These are phyloP conservation scores for Solanum infundibuliforme DNA, from an alignment of 257 asterid species.

Conservation along the genomic window DNA sequence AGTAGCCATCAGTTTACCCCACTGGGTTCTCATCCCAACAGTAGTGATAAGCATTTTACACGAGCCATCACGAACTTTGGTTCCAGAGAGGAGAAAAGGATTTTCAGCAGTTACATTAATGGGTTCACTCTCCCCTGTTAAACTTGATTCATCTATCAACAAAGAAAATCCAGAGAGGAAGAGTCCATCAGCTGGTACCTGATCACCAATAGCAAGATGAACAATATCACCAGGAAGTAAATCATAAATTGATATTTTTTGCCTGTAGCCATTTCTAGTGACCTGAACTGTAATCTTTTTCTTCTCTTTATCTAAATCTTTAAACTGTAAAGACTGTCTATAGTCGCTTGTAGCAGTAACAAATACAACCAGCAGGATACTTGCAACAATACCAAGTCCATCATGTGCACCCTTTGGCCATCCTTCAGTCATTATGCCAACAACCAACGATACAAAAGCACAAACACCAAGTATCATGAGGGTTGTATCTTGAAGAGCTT, in stretches of 20 bases:
- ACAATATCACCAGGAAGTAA: slow-evolving; percentile 80
- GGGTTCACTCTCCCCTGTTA: slow-evolving; percentile 89
- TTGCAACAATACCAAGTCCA: slow-evolving; percentile 86
- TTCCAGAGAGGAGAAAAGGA: slow-evolving; percentile 83
- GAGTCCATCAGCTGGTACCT: slow-evolving; percentile 90
- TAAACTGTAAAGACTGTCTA: slow-evolving; percentile 75
- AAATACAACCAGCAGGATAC: slow-evolving; percentile 77
- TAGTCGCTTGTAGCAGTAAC: slow-evolving; percentile 87
- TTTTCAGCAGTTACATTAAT: slow-evolving; percentile 48
- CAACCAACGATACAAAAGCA: slow-evolving; percentile 63
- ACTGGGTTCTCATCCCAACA: slow-evolving; percentile 92
- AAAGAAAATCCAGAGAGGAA: slow-evolving; percentile 66
- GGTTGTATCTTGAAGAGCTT: slow-evolving; percentile 93
- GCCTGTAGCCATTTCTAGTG: slow-evolving; percentile 72
- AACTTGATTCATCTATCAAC: slow-evolving; percentile 72
- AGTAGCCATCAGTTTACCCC: slow-evolving; percentile 94
- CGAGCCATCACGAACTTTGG: slow-evolving; percentile 87
- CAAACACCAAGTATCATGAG: slow-evolving; percentile 86
- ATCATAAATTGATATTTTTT: slow-evolving; percentile 69
- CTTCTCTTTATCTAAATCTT: slow-evolving; percentile 86
- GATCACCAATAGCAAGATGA: slow-evolving; percentile 84
- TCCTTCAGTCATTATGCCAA: slow-evolving; percentile 85
- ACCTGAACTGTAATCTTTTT: slow-evolving; percentile 75
- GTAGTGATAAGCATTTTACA: slow-evolving; percentile 85
- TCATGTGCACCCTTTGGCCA: slow-evolving; percentile 95